A percentile compares a stretch with the other conserved stretches of the same genome.
phyloP scores from a whole-genome alignment of 2,329 filamentous ascomycete genomes.

The Stromatinia cepivora region DNA sequence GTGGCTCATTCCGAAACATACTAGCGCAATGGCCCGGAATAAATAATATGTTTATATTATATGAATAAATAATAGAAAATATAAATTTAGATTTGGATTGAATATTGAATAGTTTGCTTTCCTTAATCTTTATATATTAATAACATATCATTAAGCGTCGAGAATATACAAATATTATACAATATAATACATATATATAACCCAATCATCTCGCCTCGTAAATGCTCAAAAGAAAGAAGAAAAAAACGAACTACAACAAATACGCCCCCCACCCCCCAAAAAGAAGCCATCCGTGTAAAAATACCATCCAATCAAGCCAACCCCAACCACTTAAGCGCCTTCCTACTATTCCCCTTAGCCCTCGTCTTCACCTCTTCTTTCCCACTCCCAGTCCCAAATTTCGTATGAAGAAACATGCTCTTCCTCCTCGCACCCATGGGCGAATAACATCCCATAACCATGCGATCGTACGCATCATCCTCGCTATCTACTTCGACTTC shows the following conservation, averaged over 20 bases:
- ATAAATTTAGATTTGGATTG: neutral
- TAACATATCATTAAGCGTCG: neutral
- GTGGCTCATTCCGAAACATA: too few species aligned
- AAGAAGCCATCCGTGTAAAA: too few species aligned
- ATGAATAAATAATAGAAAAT: neutral
- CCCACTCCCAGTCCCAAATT: neutral
- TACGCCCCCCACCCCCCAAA: too few species aligned
- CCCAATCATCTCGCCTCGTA: neutral
- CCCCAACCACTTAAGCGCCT: constrained; percentile 45
- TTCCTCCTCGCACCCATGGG: constrained; percentile 27
- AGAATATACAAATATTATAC: neutral
- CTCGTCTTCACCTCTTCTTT: constrained; percentile 21
- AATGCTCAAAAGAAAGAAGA: neutral
- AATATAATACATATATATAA: neutral
- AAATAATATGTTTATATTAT: too few species aligned
- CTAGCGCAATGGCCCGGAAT: too few species aligned
- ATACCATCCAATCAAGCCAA: constrained; percentile 31
- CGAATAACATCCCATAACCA: constrained; percentile 36
- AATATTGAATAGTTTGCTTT: neutral
- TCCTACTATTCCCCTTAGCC: constrained; percentile 37
- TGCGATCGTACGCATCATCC: constrained; percentile 40
- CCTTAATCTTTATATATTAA: neutral
- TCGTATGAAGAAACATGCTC: neutral
- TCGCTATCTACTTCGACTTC: constrained; percentile 38
- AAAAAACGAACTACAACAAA: too few species aligned